Conservation (phyloP, 2,329 filamentous ascomycete genomes). For the Ceratocystiopsis minuta region DNA sequence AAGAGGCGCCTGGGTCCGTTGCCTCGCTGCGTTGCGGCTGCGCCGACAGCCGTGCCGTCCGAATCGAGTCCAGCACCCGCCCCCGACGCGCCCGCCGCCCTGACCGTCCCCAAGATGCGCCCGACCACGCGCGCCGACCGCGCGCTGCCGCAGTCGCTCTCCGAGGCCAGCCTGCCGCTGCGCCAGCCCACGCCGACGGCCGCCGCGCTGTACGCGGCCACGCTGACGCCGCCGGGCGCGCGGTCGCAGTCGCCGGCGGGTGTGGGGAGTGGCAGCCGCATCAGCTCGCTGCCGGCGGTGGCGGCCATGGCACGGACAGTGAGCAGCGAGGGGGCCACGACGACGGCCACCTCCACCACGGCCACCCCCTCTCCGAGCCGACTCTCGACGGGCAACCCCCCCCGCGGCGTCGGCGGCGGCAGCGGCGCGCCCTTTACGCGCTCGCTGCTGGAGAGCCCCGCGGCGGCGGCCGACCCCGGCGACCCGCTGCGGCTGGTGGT, state of each 20-base stretch:
- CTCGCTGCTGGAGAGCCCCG: conserved; percentile 16
- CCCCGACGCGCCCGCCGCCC: conserved; percentile 39
- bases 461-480: conserved; percentile 4
- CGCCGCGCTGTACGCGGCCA: conserved; percentile 45
- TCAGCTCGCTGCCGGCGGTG: conserved; percentile 32
- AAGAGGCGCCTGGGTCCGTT: too few relatives aligned
- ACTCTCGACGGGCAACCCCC: too few relatives aligned
- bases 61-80: conserved; percentile 50
- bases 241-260: conserved; percentile 48
- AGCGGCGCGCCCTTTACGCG: conserved; percentile 21
- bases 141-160: conserved; percentile 25
- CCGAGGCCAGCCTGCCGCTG: conserved; percentile 31
- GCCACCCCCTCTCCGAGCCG: background rate
- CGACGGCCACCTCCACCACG: background rate
- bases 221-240: conserved; percentile 48
- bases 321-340: background rate
- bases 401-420: background rate
- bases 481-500: conserved; percentile 40
- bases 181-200: conserved; percentile 39
- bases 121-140: background rate
- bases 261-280: conserved; percentile 18
- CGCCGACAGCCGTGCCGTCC: too few relatives aligned
- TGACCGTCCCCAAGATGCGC: conserved; percentile 35
- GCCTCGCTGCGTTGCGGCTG: too few relatives aligned
- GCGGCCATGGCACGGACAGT: conserved; percentile 32